phyloP scores from a whole-genome alignment of 2,329 filamentous ascomycete genomes.

The Verticillium alfalfae region DNA sequence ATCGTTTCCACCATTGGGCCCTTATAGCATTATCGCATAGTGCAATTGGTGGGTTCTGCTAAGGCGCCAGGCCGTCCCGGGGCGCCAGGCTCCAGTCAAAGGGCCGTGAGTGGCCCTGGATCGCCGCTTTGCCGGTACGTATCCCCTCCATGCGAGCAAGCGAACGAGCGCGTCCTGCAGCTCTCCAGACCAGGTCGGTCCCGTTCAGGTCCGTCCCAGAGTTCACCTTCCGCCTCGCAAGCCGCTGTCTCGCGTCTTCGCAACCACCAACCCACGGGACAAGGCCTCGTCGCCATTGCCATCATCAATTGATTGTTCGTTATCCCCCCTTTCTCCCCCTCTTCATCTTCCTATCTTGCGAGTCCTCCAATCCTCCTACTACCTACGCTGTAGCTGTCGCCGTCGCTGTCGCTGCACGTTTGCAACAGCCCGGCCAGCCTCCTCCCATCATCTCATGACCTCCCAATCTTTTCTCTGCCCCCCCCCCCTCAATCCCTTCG shows the following conservation, averaged over 20 bases:
- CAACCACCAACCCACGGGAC: neutral
- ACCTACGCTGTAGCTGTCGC: no score
- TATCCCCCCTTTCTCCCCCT: conserved; percentile 10
- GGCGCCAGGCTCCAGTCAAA: neutral
- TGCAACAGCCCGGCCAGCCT: neutral
- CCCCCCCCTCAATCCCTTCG: conserved; percentile 4
- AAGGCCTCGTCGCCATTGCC: neutral
- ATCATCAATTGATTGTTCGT: conserved; percentile 13
- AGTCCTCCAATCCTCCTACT: conserved; percentile 7
- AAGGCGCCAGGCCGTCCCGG: neutral
- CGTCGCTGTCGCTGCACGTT: conserved; percentile 1
- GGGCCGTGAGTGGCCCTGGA: neutral
- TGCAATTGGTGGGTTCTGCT: neutral
- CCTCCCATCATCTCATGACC: neutral
- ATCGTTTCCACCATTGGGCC: neutral
- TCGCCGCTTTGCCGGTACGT: neutral
- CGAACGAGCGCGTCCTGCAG: neutral
- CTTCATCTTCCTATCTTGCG: conserved; percentile 8
- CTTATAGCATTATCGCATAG: neutral
- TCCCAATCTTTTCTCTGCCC: neutral
- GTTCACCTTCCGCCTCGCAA: neutral
- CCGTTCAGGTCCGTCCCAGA: neutral
- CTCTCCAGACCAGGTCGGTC: neutral
- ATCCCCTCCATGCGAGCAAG: neutral
- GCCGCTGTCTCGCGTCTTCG: neutral